These are phyloP conservation scores for Cadophora sp. DNA, from an alignment of 2,329 filamentous ascomycete genomes.

Conservation along the genomic window DNA sequence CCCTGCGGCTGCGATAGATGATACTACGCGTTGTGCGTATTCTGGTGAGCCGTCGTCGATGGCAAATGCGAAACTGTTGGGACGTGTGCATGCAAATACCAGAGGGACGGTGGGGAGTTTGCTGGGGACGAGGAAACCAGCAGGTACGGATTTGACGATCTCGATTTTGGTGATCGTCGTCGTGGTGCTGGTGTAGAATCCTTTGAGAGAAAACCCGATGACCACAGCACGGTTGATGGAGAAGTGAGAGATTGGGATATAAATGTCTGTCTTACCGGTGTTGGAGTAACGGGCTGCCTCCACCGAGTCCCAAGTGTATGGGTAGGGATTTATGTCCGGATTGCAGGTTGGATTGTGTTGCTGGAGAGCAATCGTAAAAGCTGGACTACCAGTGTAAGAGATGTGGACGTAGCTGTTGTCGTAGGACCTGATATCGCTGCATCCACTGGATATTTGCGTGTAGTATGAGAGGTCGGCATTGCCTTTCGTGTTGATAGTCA, in stretches of 20 bases:
- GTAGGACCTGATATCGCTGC: slow-evolving; percentile 61
- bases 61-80: slow-evolving; percentile 75
- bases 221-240: slow-evolving; percentile 62
- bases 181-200: slow-evolving; percentile 63
- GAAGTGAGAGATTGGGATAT: slow-evolving; percentile 72
- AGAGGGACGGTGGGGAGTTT: slow-evolving; percentile 68
- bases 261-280: slow-evolving; percentile 59
- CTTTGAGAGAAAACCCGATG: slow-evolving; percentile 67
- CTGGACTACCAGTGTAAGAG: slow-evolving; percentile 64
- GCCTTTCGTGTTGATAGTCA: slow-evolving; percentile 61
- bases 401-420: slow-evolving; percentile 68
- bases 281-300: slow-evolving; percentile 67
- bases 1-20: slow-evolving; percentile 64
- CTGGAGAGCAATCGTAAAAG: slow-evolving; percentile 69
- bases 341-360: slow-evolving; percentile 70
- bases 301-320: slow-evolving; percentile 71
- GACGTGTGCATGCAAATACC: slow-evolving; percentile 68
- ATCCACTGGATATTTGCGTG: slow-evolving; percentile 62
- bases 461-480: slow-evolving; percentile 68
- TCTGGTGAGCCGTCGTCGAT: slow-evolving; percentile 72
- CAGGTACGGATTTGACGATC: slow-evolving; percentile 62
- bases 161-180: slow-evolving; percentile 64
- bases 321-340: slow-evolving; percentile 61
- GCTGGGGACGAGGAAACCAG: slow-evolving; percentile 57
- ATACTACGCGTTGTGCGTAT: slow-evolving; percentile 65